A percentile compares a stretch with the other conserved stretches of the same genome.
These are phyloP conservation scores for Lithocarpus polystachyus DNA, from an alignment of 306 rosid species.

Conservation along the genomic window DNA sequence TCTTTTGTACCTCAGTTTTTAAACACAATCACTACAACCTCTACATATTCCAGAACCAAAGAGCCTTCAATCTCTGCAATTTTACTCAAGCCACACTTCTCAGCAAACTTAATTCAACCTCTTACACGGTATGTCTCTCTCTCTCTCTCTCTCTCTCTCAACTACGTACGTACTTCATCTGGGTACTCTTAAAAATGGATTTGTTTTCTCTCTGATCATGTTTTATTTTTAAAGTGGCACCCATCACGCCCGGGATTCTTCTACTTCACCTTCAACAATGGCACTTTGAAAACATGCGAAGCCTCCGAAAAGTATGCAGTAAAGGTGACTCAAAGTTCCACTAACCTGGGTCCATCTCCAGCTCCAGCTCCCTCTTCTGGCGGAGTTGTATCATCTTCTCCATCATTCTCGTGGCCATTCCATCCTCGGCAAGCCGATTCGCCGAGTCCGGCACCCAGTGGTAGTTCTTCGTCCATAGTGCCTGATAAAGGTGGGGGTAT, in stretches of 20 bases:
- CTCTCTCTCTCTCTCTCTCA: neutral
- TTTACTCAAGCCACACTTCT: slow-evolving; percentile 78
- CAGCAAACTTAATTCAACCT: slow-evolving; percentile 45
- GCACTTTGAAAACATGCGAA: slow-evolving; percentile 52
- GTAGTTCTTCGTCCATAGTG: slow-evolving; percentile 43
- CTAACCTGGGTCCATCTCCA: slow-evolving; percentile 36
- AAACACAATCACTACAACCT: slow-evolving; percentile 73
- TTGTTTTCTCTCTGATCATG: neutral
- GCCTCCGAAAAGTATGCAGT: slow-evolving; percentile 71
- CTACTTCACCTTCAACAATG: slow-evolving; percentile 81
- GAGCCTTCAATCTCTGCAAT: slow-evolving; percentile 72
- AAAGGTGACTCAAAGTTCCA: slow-evolving; percentile 40
- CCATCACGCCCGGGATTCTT: slow-evolving; percentile 86
- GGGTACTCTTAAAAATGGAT: slow-evolving; percentile 2
- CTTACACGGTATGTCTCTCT: slow-evolving; percentile 56
- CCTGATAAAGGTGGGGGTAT: slow-evolving; percentile 57
- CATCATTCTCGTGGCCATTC: slow-evolving; percentile 80
- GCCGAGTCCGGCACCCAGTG: slow-evolving; percentile 47
- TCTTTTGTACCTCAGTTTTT: slow-evolving; percentile 51
- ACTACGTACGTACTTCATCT: neutral
- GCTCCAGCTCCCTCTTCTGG: slow-evolving; percentile 61
- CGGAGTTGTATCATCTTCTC: slow-evolving; percentile 52
- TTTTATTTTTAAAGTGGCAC: slow-evolving; percentile 59
- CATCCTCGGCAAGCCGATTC: slow-evolving; percentile 59
- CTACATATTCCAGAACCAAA: slow-evolving; percentile 84